Conservation (phyloP, 805 yeast genomes). For the Pichia scutulata region DNA sequence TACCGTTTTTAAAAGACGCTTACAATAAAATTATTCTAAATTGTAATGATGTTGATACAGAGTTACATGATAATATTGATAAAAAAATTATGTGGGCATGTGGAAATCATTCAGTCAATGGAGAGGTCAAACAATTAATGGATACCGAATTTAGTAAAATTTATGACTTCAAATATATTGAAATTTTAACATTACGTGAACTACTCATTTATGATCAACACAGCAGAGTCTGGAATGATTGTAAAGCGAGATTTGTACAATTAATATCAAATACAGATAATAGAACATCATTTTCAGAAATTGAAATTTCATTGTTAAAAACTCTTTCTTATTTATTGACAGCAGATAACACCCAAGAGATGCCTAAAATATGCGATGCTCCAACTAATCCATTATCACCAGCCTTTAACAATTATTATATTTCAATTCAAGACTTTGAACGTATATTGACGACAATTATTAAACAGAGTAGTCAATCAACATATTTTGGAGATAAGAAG, state of each 20-base stretch:
- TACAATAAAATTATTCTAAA: constrained; percentile 14
- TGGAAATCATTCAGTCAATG: constrained; percentile 29
- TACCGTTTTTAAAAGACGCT: constrained; percentile 14
- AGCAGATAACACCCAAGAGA: not conserved
- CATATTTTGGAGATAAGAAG: constrained; percentile 4
- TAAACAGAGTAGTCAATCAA: not conserved
- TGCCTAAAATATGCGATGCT: constrained; percentile 7
- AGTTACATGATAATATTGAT: constrained; percentile 54
- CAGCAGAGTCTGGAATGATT: constrained; percentile 21
- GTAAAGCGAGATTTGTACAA: constrained; percentile 11
- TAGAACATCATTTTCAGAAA: constrained; percentile 23
- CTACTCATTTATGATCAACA: constrained; percentile 30
- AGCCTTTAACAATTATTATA: constrained; percentile 19
- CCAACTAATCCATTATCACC: constrained; percentile 15
- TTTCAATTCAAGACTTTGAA: constrained; percentile 18
- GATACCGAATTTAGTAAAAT: constrained; percentile 13
- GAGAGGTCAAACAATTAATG: constrained; percentile 19
- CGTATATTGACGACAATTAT: constrained; percentile 14
- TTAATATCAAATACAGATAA: constrained; percentile 1
- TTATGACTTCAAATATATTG: constrained; percentile 25
- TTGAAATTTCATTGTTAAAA: constrained; percentile 31
- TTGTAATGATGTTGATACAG: constrained; percentile 24
- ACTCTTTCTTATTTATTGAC: constrained; percentile 11
- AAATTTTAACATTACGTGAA: constrained; percentile 32
- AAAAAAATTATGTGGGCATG: constrained; percentile 44